Conservation (phyloP, 441 rosid species). For the Manihot esculenta region DNA sequence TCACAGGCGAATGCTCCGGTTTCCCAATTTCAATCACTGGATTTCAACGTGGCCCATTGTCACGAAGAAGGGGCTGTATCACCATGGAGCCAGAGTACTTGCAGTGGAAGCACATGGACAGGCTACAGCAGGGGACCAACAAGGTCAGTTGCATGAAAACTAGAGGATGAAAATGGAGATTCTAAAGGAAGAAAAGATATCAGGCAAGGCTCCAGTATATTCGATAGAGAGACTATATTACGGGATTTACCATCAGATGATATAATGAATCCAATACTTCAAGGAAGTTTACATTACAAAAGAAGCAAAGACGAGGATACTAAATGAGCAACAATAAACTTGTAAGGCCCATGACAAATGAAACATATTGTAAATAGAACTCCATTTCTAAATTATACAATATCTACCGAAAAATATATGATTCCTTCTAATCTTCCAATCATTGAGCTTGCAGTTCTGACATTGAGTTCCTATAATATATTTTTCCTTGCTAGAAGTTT, state of each 20-base stretch:
- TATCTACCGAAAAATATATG: conserved; percentile 20
- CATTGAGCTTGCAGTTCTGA: conserved; percentile 13
- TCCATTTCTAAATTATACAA: conserved; percentile 21
- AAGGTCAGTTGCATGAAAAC: no score
- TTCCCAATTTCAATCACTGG: conserved; percentile 38
- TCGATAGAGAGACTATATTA: conserved; percentile 55
- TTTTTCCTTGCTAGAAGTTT: conserved; percentile 15
- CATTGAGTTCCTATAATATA: conserved; percentile 22
- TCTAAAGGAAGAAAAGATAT: conserved; percentile 42
- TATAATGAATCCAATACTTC: conserved; percentile 47
- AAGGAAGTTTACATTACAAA: conserved; percentile 12
- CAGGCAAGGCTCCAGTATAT: conserved; percentile 40
- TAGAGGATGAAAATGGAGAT: conserved; percentile 40
- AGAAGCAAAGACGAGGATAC: conserved; percentile 17
- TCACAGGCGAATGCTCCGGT: conserved; percentile 36
- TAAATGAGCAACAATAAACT: conserved; percentile 27
- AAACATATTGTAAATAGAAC: conserved; percentile 34
- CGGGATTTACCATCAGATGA: conserved; percentile 66
- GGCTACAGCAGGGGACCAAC: conserved; percentile 33
- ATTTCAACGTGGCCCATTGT: conserved; percentile 38
- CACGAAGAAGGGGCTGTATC: conserved; percentile 48
- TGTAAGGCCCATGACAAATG: conserved; percentile 16
- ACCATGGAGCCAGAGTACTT: conserved; percentile 59
- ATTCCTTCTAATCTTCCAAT: conserved; percentile 24
- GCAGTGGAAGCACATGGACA: conserved; percentile 53